Conservation (phyloP, 1,284 basidiomycete species). For the Salmacisia buchloeana region DNA sequence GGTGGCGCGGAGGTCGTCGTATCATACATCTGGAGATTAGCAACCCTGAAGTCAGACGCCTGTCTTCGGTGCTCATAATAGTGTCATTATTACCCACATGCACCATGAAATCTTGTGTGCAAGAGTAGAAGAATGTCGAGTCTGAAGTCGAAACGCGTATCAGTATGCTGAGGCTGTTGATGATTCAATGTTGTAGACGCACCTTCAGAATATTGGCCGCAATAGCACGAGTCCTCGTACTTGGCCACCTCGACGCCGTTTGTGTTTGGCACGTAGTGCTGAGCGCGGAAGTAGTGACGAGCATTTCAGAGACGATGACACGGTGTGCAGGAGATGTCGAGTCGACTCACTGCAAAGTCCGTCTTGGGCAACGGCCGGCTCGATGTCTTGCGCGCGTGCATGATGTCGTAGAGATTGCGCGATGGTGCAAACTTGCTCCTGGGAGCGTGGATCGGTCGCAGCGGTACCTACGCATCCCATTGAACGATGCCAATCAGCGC, state of each 20-base stretch:
- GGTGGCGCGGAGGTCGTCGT: slow-evolving; percentile 54
- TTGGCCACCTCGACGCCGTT: slow-evolving; percentile 78
- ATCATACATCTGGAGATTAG: slow-evolving; percentile 67
- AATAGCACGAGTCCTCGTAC: slow-evolving; percentile 78
- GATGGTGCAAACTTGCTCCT: slow-evolving; percentile 23
- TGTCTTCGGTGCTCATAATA: slow-evolving; percentile 16
- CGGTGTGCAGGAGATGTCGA: too few species aligned
- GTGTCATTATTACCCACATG: slow-evolving; percentile 31
- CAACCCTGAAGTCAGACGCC: too few species aligned
- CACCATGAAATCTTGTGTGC: slow-evolving; percentile 68
- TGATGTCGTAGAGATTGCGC: slow-evolving; percentile 21
- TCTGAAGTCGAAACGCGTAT: slow-evolving; percentile 20
- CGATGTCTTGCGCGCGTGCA: slow-evolving; percentile 23
- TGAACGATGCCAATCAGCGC: too few species aligned
- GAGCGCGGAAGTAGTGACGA: too few species aligned
- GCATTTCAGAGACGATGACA: too few species aligned
- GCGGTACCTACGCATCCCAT: slow-evolving; percentile 9
- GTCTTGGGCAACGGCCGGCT: slow-evolving; percentile 52
- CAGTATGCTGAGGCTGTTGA: slow-evolving; percentile 41
- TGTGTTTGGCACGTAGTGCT: slow-evolving; percentile 69
- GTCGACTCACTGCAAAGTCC: slow-evolving; percentile 32
- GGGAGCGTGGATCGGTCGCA: slow-evolving; percentile 21
- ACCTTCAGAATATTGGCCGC: slow-evolving; percentile 74
- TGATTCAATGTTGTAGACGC: slow-evolving; percentile 10
- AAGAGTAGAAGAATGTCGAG: slow-evolving; percentile 53